Conservation (phyloP, 78 protist species). For the Dictyostelium brefeldianum region DNA sequence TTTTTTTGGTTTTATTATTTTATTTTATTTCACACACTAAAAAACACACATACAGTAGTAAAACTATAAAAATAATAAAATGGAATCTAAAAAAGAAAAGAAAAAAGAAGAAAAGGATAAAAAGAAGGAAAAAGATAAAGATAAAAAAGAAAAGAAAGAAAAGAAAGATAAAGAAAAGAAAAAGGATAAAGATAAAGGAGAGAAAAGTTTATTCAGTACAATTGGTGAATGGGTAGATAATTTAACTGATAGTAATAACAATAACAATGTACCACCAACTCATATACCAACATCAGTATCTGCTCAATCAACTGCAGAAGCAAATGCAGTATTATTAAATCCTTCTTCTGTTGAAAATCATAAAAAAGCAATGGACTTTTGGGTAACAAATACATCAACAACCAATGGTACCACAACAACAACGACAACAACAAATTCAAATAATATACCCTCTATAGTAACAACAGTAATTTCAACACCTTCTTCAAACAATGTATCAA, state of each 20-base stretch:
- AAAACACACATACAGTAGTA: too few relatives aligned
- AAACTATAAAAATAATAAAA: neutral
- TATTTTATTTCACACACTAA: too few relatives aligned
- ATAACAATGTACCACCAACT: neutral
- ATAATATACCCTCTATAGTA: neutral
- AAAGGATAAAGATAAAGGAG: neutral
- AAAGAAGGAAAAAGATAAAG: neutral
- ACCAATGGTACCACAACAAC: neutral
- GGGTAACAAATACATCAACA: conserved; percentile 26
- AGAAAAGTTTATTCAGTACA: neutral
- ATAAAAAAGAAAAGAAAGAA: neutral
- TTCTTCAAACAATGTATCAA: neutral
- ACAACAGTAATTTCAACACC: neutral
- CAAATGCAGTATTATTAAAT: neutral
- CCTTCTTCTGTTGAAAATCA: conserved; percentile 39
- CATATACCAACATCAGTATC: neutral
- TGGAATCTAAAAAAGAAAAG: neutral
- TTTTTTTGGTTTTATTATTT: too few relatives aligned
- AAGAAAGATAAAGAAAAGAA: neutral
- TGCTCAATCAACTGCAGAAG: neutral
- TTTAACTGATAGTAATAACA: neutral
- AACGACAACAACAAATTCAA: neutral
- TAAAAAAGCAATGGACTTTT: conserved; percentile 65
- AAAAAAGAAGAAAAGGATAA: conserved; percentile 9
- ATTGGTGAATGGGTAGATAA: neutral